Base-by-base conservation (phyloP, 2,329 filamentous ascomycete species). In the Stromatinia cepivora region DNA sequence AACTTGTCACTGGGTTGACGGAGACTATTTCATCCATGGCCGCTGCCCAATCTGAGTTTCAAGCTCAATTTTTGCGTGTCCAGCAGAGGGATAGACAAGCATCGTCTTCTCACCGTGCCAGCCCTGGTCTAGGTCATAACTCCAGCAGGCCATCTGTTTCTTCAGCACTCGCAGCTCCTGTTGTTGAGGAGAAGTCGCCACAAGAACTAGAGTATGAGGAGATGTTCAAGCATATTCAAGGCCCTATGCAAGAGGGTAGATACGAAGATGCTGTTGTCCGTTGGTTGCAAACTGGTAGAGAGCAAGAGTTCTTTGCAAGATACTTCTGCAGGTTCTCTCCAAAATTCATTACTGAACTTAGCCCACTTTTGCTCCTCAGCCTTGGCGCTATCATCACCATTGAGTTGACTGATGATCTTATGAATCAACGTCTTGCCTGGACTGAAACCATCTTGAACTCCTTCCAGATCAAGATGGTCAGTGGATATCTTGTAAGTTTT, bases 21-120 rank as follows among this genome's bases (percentile, higher is more conserved):
- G 87, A 90, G 72, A 92, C 89, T 57, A 84, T 94, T 34, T 86
- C 88, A 52, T 86, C 86, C 17, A 89, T 94, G 88, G 88, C 88
- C 7, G 81, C 86, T 7, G 85, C 86, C 1, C 91, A 94, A 79
- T 81, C 86, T 5, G 85, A 90, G 68, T 88, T 93, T 73, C 90
- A 93, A 78, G 85, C 85, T 54, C 85, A 86, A 73, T 83, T 89
- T 69, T 79, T 88, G 65, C 88, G 87, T 78, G 81, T 87, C 72
- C 85, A 86, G 73, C 82, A 84, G 59, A 81, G 81, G 62, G 82
- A 86, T 69, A 80, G 76, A 50, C 72, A 71, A 39, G 71, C 73
- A 31, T 45, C 56, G 8, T 69, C 64, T 50, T 57, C 66, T 53
- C 65, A 67, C 45, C 65, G 54, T 61, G 66, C 66, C 11, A 68